A percentile compares a stretch with the other conserved stretches of the same genome.
Evolutionary conservation across 2,329 filamentous ascomycete species (phyloP).

Genomic region (Botrytis hyacinthi): DNA sequence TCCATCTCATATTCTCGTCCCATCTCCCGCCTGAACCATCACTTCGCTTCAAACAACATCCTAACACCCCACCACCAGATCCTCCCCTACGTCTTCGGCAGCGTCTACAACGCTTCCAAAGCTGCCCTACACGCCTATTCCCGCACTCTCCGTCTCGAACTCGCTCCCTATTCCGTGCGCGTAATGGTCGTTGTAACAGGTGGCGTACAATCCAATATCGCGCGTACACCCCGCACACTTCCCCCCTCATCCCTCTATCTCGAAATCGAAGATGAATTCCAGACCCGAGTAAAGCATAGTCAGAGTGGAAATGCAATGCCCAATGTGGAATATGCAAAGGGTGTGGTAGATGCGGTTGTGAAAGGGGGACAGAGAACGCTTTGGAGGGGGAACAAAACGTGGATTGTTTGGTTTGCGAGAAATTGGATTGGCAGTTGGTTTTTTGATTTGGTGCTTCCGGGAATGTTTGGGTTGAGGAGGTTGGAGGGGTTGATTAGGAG

Average conservation of each 20-base stretch:
- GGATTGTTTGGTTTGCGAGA: conserved; percentile 28
- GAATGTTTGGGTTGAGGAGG: conserved; percentile 32
- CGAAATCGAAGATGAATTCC: conserved; percentile 27
- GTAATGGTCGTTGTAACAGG: conserved; percentile 35
- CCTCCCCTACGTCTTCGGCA: conserved; percentile 78
- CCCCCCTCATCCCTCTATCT: conserved; percentile 29
- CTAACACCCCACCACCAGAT: conserved; percentile 46
- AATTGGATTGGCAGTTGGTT: conserved; percentile 30
- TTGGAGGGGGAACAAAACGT: conserved; percentile 32
- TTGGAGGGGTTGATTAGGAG: conserved; percentile 23
- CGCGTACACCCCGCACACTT: conserved; percentile 24
- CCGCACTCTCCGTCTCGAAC: conserved; percentile 33
- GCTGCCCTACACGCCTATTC: conserved; percentile 53
- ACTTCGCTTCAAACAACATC: neutral
- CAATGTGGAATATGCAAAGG: conserved; percentile 30
- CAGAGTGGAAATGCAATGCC: conserved; percentile 31
- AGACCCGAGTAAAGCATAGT: conserved; percentile 30
- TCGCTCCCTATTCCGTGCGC: conserved; percentile 34
- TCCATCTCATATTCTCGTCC: neutral
- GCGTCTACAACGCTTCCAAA: conserved; percentile 92
- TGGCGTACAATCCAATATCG: conserved; percentile 30
- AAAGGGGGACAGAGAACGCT: conserved; percentile 23
- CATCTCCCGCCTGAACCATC: neutral
- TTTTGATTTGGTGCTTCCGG: conserved; percentile 32
- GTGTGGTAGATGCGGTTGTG: conserved; percentile 33